Conservation (phyloP, 805 yeast genomes). For the Cyberlindnera mississippiensis region DNA sequence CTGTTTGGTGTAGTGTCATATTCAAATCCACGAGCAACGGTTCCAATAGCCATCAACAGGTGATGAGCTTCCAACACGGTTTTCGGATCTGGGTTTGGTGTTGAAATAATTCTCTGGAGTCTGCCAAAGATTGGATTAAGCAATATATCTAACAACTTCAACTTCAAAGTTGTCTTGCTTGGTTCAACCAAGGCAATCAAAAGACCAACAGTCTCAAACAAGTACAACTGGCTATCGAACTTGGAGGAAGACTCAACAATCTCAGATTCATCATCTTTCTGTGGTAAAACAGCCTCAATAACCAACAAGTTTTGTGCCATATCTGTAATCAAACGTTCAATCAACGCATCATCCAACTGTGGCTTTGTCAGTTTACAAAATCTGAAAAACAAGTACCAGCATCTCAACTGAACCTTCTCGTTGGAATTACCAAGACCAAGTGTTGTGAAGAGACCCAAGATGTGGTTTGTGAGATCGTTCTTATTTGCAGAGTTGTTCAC, state of each 20-base stretch:
- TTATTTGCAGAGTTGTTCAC: constrained; percentile 45
- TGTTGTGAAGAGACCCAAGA: constrained; percentile 75
- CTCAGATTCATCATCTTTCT: constrained; percentile 53
- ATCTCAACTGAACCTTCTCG: constrained; percentile 72
- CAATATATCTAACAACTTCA: constrained; percentile 54
- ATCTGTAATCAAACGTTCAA: constrained; percentile 55
- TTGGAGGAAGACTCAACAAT: constrained; percentile 44
- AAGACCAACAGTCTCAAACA: constrained; percentile 85
- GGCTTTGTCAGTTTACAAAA: constrained; percentile 77
- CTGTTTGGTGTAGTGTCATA: constrained; percentile 29
- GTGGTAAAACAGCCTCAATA: constrained; percentile 52
- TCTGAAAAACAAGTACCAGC: constrained; percentile 88
- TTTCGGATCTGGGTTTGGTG: constrained; percentile 37
- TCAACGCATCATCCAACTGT: constrained; percentile 43
- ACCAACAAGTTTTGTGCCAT: constrained; percentile 57
- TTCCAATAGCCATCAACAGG: constrained; percentile 81
- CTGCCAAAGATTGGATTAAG: constrained; percentile 72
- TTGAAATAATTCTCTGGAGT: constrained; percentile 60
- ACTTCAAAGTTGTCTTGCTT: constrained; percentile 40
- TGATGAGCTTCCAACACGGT: constrained; percentile 78
- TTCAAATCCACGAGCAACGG: constrained; percentile 80
- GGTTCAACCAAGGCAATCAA: constrained; percentile 51
- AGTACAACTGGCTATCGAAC: constrained; percentile 74
- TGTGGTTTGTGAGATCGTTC: constrained; percentile 50
- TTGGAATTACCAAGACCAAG: constrained; percentile 75